These are phyloP conservation scores for Erysimum cheiranthoides DNA, from an alignment of 345 rosid species.

Conservation along the genomic window DNA sequence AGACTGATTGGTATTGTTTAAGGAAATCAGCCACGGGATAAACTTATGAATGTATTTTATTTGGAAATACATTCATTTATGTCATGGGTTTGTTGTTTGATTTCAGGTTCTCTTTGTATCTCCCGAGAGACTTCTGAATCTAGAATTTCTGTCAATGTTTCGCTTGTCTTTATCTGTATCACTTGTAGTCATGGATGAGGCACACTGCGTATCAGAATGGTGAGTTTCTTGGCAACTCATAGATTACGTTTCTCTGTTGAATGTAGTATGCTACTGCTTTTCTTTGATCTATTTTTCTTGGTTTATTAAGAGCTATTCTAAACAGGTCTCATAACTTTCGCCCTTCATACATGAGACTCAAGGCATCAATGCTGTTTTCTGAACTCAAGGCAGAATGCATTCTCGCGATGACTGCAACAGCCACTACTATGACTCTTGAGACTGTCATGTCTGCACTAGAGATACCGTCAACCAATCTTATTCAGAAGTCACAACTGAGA, in stretches of 20 bases:
- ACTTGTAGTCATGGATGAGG: constrained; percentile 95
- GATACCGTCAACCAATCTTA: constrained; percentile 79
- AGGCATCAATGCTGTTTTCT: constrained; percentile 78
- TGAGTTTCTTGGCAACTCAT: constrained; percentile 47
- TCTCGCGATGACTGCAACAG: constrained; percentile 99
- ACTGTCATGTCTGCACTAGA: constrained; percentile 89
- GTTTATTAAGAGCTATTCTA: constrained; percentile 31
- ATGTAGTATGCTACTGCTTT: constrained; percentile 21
- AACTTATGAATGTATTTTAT: not conserved
- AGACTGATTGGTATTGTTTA: not conserved
- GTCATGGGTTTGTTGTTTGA: constrained; percentile 15
- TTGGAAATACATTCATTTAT: constrained; percentile 26
- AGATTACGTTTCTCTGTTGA: constrained; percentile 38
- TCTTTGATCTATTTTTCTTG: constrained; percentile 18
- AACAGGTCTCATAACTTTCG: constrained; percentile 97
- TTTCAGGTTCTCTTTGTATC: constrained; percentile 95
- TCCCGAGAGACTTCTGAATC: constrained; percentile 86
- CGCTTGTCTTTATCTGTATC: constrained; percentile 59
- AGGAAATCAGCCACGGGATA: not conserved
- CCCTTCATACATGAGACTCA: constrained; percentile 94
- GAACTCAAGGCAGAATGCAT: constrained; percentile 69
- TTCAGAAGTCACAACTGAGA: constrained; percentile 70
- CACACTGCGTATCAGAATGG: constrained; percentile 98
- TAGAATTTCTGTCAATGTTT: constrained; percentile 68
- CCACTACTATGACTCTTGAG: constrained; percentile 69